phyloP scores from a whole-genome alignment of 208 protist species.

The Crithidia bombi region DNA sequence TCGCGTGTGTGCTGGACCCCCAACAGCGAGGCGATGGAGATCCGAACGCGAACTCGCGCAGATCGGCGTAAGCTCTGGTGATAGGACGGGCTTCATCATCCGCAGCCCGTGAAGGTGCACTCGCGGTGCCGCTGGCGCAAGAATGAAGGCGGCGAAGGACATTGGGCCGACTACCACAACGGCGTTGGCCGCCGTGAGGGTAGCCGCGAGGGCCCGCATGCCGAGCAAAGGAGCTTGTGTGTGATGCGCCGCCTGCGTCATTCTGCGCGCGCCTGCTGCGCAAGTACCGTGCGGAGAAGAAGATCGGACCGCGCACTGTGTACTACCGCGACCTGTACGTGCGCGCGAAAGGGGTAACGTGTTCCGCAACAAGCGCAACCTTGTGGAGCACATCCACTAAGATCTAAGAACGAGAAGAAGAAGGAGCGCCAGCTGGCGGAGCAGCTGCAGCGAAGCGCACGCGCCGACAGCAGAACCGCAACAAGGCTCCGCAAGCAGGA shows the following conservation, averaged over 20 bases:
- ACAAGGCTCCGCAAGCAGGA: constrained; percentile 73
- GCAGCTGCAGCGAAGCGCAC: constrained; percentile 74
- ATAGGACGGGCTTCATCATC: constrained; percentile 98
- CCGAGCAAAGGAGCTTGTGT: constrained; percentile 97
- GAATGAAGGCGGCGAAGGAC: constrained; percentile 92
- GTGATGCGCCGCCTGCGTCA: constrained; percentile 98
- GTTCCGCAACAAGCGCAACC: constrained; percentile 99
- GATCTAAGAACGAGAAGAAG: constrained; percentile 96
- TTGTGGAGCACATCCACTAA: constrained; percentile 99
- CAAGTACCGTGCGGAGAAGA: constrained; percentile 98
- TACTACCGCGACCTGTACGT: constrained; percentile 98
- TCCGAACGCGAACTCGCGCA: constrained; percentile 98
- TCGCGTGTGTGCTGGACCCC: constrained; percentile 98
- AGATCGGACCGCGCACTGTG: constrained; percentile 98
- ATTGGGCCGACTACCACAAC: constrained; percentile 94
- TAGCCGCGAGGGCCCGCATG: constrained; percentile 97
- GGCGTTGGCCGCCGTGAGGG: constrained; percentile 96
- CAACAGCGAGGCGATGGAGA: constrained; percentile 97
- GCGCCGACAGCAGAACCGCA: constrained; percentile 77
- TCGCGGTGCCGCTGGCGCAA: constrained; percentile 94
- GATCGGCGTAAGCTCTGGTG: constrained; percentile 96
- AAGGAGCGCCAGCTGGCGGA: constrained; percentile 97
- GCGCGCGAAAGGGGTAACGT: constrained; percentile 99
- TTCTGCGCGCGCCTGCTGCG: constrained; percentile 96
- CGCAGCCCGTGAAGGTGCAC: constrained; percentile 94